Evolutionary conservation across 164 flowering plant species (phyloP).

Genomic region (Vitis amurensis): DNA sequence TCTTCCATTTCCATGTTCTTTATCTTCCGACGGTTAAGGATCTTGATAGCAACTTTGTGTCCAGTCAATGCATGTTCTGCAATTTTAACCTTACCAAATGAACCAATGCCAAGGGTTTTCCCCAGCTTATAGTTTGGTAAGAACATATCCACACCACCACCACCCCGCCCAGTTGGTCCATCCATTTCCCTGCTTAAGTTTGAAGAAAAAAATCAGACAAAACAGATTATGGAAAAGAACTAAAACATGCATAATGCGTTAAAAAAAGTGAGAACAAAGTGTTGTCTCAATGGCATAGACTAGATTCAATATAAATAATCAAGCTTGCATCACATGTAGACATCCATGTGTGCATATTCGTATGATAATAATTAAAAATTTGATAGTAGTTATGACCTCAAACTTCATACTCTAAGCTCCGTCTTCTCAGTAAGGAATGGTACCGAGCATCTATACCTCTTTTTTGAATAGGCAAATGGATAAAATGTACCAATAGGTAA

Average conservation of each 20-base stretch:
- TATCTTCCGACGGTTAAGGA: conserved; percentile 71
- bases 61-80: conserved; percentile 78
- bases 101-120: conserved; percentile 81
- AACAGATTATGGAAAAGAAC: neutral
- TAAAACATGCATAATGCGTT: neutral
- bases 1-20: conserved; percentile 82
- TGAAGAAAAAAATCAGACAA: neutral
- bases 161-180: conserved; percentile 39
- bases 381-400: too few relatives aligned
- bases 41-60: conserved; percentile 80
- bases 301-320: too few relatives aligned
- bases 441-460: too few relatives aligned
- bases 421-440: too few relatives aligned
- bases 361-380: too few relatives aligned
- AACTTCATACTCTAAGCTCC: too few relatives aligned
- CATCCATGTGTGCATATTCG: too few relatives aligned
- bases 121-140: conserved; percentile 71
- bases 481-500: too few relatives aligned
- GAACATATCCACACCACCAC: conserved; percentile 36
- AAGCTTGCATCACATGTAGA: too few relatives aligned
- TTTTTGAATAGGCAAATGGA: too few relatives aligned
- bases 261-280: too few relatives aligned
- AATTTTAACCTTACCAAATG: conserved; percentile 85
- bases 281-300: too few relatives aligned
- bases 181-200: conserved; percentile 46